These are phyloP conservation scores for Neurospora tetrasperma DNA, from an alignment of 495 filamentous ascomycete genomes.

Conservation along the genomic window DNA sequence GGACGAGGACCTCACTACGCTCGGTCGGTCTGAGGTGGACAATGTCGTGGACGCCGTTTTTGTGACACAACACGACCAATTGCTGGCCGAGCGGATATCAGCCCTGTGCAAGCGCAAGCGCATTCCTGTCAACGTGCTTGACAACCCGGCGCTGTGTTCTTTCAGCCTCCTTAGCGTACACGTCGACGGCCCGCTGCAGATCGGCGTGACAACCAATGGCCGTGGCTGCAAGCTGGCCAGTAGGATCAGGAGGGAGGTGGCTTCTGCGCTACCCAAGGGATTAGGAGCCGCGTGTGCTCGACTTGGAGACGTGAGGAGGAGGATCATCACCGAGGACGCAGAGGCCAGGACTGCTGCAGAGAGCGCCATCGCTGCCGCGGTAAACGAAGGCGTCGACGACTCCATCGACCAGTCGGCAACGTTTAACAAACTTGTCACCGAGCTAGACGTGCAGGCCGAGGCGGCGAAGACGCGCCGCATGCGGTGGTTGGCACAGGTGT, in stretches of 20 bases:
- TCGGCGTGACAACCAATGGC: slow-evolving; percentile 93
- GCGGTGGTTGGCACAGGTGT: slow-evolving; percentile 91
- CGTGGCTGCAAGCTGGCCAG: slow-evolving; percentile 90
- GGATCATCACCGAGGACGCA: slow-evolving; percentile 57
- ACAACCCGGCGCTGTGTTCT: slow-evolving; percentile 77
- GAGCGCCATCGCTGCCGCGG: slow-evolving; percentile 26
- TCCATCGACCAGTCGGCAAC: slow-evolving; percentile 68
- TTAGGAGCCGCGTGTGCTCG: slow-evolving; percentile 75
- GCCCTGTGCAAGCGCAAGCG: slow-evolving; percentile 64
- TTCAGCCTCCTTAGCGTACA: slow-evolving; percentile 86
- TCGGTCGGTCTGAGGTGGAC: slow-evolving; percentile 73
- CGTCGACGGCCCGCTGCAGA: slow-evolving; percentile 82
- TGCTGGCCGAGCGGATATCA: slow-evolving; percentile 55
- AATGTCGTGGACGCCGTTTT: slow-evolving; percentile 84
- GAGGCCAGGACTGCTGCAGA: slow-evolving; percentile 12
- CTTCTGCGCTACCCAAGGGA: slow-evolving; percentile 62
- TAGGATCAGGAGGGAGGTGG: slow-evolving; percentile 81
- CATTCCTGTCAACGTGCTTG: slow-evolving; percentile 87
- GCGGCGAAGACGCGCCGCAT: slow-evolving; percentile 72
- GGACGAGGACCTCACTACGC: slow-evolving; percentile 61
- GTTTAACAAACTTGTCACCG: slow-evolving; percentile 74
- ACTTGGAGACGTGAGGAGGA: slow-evolving; percentile 64
- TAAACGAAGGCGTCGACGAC: slow-evolving; percentile 62
- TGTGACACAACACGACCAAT: slow-evolving; percentile 52
- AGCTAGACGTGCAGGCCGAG: slow-evolving; percentile 49